phyloP scores from a whole-genome alignment of 2,329 filamentous ascomycete genomes.

The Neonectria faginata region DNA sequence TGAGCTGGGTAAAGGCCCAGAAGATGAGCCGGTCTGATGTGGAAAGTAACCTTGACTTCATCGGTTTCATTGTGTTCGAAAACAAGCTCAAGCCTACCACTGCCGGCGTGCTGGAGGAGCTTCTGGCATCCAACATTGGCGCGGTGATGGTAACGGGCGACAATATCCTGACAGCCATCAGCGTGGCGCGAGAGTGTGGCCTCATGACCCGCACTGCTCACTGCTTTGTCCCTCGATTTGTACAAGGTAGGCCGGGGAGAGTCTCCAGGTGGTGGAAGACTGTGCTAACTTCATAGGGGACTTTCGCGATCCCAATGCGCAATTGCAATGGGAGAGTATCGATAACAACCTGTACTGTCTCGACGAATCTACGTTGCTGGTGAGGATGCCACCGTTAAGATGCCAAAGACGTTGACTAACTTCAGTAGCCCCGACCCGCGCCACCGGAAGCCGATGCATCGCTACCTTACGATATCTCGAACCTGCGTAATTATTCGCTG shows the following conservation, averaged over 20 bases:
- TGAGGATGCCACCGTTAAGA: slow-evolving; percentile 49
- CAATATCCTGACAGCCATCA: slow-evolving; percentile 97
- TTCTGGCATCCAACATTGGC: slow-evolving; percentile 84
- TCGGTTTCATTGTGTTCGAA: slow-evolving; percentile 98
- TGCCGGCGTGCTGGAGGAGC: slow-evolving; percentile 81
- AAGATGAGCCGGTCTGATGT: slow-evolving; percentile 91
- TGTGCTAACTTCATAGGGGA: slow-evolving; percentile 63
- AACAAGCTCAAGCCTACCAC: slow-evolving; percentile 97
- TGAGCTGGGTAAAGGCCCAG: slow-evolving; percentile 94
- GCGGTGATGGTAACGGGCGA: slow-evolving; percentile 98
- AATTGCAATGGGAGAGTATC: slow-evolving; percentile 92
- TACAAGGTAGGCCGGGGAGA: slow-evolving; percentile 67
- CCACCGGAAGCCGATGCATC: slow-evolving; percentile 82
- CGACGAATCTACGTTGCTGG: slow-evolving; percentile 80
- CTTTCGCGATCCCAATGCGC: slow-evolving; percentile 77
- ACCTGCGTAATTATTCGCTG: slow-evolving; percentile 85
- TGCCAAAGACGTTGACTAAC: slow-evolving; percentile 16
- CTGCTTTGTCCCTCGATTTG: slow-evolving; percentile 92
- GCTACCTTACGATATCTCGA: slow-evolving; percentile 84
- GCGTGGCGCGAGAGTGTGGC: slow-evolving; percentile 90
- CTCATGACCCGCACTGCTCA: slow-evolving; percentile 84
- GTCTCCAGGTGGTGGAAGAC: background rate
- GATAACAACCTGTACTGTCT: slow-evolving; percentile 84
- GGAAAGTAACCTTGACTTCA: slow-evolving; percentile 85
- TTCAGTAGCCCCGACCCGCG: slow-evolving; percentile 72